These are phyloP conservation scores for Tulasnella sp. DNA, from an alignment of 768 basidiomycete genomes.

Conservation along the genomic window DNA sequence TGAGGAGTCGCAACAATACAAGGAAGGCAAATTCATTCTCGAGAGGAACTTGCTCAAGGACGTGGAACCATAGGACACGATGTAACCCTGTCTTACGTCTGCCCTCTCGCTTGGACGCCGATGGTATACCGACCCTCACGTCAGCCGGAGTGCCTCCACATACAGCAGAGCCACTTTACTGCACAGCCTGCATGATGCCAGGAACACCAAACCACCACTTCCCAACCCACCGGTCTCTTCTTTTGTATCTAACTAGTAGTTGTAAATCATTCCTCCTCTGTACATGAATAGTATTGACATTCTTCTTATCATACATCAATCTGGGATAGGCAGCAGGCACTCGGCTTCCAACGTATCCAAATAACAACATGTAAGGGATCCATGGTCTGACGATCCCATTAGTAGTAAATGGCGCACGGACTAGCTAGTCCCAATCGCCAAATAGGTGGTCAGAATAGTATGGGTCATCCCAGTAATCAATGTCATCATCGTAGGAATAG, in stretches of 20 bases:
- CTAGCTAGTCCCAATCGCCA: neutral
- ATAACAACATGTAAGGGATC: neutral
- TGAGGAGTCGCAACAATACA: conserved; percentile 88
- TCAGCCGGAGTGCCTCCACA: neutral
- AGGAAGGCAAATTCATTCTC: conserved; percentile 97
- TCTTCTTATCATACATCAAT: neutral
- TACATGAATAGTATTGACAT: neutral
- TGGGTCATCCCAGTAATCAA: neutral
- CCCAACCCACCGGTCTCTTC: neutral
- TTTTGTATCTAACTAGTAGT: neutral
- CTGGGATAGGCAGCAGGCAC: neutral
- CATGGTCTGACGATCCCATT: neutral
- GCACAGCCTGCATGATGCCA: neutral
- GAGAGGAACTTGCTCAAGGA: conserved; percentile 86
- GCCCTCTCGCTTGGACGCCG: neutral
- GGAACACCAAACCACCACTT: neutral
- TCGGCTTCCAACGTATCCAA: neutral
- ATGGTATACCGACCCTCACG: neutral
- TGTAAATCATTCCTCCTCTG: neutral
- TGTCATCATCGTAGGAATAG: neutral
- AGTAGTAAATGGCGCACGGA: neutral
- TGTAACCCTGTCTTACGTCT: neutral
- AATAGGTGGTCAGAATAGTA: neutral
- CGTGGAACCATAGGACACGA: conserved; percentile 42
- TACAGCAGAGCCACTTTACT: neutral